phyloP scores from a whole-genome alignment of 306 rosid species.

The Vigna nakashimae region DNA sequence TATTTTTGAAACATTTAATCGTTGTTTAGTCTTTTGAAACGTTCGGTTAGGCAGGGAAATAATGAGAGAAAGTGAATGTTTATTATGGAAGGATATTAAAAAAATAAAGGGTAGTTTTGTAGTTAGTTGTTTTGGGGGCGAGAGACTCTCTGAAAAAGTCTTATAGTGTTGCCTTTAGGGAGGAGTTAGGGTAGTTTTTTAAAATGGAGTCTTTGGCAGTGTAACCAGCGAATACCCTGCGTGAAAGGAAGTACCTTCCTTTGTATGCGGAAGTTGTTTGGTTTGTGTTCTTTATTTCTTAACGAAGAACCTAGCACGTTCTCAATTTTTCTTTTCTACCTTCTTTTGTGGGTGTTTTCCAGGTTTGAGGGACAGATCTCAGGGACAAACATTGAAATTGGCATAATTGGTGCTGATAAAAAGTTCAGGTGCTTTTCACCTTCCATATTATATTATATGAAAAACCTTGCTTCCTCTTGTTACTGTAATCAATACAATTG shows the following conservation, averaged over 20 bases:
- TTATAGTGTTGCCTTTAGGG: no score
- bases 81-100: no score
- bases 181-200: no score
- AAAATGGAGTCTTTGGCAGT: no score
- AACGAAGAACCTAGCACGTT: not conserved
- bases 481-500: not conserved
- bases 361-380: slow-evolving; percentile 98
- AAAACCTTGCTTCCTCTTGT: not conserved
- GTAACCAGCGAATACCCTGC: no score
- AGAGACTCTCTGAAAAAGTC: no score
- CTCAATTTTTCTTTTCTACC: not conserved
- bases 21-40: not conserved
- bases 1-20: not conserved
- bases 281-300: no score
- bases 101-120: no score
- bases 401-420: slow-evolving; percentile 83
- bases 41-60: not conserved
- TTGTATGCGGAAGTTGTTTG: no score
- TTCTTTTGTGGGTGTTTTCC: slow-evolving; percentile 19
- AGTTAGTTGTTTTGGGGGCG: no score
- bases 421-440: slow-evolving; percentile 67
- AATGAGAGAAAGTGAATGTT: no score
- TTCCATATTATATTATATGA: slow-evolving; percentile 1
- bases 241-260: no score
- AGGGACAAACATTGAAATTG: slow-evolving; percentile 92